A percentile compares a stretch with the other conserved stretches of the same genome.
phyloP scores from a whole-genome alignment of 2,329 filamentous ascomycete genomes.

The Plectosphaerella cucumerina region DNA sequence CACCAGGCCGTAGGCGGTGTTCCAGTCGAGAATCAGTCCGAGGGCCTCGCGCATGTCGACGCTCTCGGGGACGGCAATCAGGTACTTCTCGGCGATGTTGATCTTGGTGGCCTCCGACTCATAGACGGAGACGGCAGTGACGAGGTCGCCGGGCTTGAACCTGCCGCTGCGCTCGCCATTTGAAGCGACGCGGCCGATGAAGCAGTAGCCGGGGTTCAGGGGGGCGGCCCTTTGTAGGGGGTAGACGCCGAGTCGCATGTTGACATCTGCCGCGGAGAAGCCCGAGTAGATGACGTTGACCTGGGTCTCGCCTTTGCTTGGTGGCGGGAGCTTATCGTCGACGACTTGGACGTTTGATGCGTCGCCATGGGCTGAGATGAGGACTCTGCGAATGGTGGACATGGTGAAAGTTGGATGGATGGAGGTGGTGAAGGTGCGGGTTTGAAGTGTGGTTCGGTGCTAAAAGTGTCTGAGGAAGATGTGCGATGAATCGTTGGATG shows the following conservation, averaged over 20 bases:
- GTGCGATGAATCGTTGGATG: too few relatives aligned
- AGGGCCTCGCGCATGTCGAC: conserved; percentile 33
- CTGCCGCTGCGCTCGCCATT: conserved; percentile 26
- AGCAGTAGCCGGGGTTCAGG: conserved; percentile 43
- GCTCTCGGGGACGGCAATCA: conserved; percentile 33
- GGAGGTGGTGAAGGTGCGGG: too few relatives aligned
- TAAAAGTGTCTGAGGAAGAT: too few relatives aligned
- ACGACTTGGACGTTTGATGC: conserved; percentile 29
- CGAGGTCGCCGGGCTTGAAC: conserved; percentile 26
- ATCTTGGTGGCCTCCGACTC: conserved; percentile 37
- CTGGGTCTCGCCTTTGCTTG: conserved; percentile 37
- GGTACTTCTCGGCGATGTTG: conserved; percentile 41
- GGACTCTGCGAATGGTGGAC: conserved; percentile 33
- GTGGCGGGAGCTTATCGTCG: conserved; percentile 27
- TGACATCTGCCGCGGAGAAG: conserved; percentile 42
- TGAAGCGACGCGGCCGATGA: conserved; percentile 34
- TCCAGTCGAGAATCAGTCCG: conserved; percentile 40
- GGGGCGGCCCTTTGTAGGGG: conserved; percentile 38
- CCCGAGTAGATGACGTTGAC: conserved; percentile 40
- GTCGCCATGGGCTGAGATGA: conserved; percentile 36
- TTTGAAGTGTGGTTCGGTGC: too few relatives aligned
- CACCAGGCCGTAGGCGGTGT: conserved; percentile 31
- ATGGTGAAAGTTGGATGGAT: too few relatives aligned
- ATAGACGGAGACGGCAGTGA: conserved; percentile 30
- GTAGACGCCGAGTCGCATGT: conserved; percentile 42